Conservation (phyloP, 2,329 filamentous ascomycete genomes). For the Metarhizium sp. region DNA sequence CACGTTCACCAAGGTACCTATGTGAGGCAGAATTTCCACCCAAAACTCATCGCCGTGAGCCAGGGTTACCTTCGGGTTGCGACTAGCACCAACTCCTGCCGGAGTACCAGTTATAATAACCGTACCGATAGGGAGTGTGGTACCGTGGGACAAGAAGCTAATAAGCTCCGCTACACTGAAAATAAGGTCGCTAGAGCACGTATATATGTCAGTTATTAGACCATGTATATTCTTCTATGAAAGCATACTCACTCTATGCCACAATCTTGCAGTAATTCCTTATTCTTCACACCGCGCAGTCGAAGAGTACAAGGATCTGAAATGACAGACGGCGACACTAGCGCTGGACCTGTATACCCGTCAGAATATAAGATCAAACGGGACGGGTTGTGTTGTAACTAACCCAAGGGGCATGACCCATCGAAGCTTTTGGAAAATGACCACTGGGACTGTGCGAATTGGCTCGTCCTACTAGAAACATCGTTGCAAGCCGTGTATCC, state of each 20-base stretch:
- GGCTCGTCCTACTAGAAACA: conserved; percentile 48
- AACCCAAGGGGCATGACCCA: conserved; percentile 37
- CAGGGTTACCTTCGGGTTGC: conserved; percentile 26
- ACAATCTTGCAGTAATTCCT: not conserved
- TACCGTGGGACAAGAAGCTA: conserved; percentile 33
- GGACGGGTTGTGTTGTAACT: not conserved
- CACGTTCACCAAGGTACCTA: conserved; percentile 30
- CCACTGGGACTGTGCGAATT: conserved; percentile 39
- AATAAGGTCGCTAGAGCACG: conserved; percentile 36
- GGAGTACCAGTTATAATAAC: conserved; percentile 35
- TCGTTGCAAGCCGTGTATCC: conserved; percentile 58
- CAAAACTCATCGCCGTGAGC: conserved; percentile 30
- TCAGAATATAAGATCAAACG: not conserved
- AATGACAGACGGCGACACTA: not conserved
- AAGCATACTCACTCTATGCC: not conserved
- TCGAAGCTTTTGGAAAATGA: conserved; percentile 51
- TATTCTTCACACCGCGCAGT: not conserved
- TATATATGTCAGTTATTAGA: not conserved
- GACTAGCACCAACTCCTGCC: conserved; percentile 29
- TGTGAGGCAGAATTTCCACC: conserved; percentile 31
- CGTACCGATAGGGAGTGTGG: conserved; percentile 30
- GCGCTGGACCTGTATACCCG: not conserved
- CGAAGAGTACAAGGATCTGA: not conserved
- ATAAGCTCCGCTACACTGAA: conserved; percentile 38
- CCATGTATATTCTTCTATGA: not conserved